These are phyloP conservation scores for Saturnispora saitoi DNA, from an alignment of 805 yeast species.

Conservation along the genomic window DNA sequence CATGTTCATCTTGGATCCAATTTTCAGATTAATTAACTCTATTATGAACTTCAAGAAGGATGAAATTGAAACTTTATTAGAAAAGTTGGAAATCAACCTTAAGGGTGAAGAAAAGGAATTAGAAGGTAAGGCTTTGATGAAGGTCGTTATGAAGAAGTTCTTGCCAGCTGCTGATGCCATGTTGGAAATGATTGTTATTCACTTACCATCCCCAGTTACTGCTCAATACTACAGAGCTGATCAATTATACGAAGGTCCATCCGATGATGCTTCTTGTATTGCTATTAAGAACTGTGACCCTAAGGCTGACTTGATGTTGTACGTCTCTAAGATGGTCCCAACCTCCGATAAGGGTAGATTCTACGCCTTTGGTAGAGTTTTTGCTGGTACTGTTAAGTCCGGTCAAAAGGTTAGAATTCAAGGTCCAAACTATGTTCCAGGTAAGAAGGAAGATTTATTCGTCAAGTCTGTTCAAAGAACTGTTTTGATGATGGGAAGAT, in stretches of 20 bases:
- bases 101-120: conserved; percentile 97
- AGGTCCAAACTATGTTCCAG: conserved; percentile 99
- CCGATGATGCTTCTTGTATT: conserved; percentile 79
- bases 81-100: conserved; percentile 86
- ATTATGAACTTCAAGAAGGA: conserved; percentile 99
- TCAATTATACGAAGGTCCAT: conserved; percentile 98
- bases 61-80: conserved; percentile 84
- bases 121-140: conserved; percentile 97
- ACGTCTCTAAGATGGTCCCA: conserved; percentile 99
- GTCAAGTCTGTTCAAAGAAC: conserved; percentile 97
- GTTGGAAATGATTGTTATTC: conserved; percentile 96
- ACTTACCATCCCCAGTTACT: conserved; percentile 98
- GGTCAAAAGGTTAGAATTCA: conserved; percentile 99
- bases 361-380: conserved; percentile 99
- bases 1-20: conserved; percentile 98
- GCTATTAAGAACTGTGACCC: conserved; percentile 99
- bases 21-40: conserved; percentile 92
- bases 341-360: conserved; percentile 99
- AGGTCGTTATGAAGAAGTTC: conserved; percentile 99
- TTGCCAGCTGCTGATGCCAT: conserved; percentile 99
- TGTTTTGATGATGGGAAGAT: conserved; percentile 99
- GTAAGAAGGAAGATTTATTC: conserved; percentile 96
- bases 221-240: conserved; percentile 99
- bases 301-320: conserved; percentile 94
- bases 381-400: conserved; percentile 98